A percentile compares a stretch with the other conserved stretches of the same genome.
Conservation (phyloP, 441 rosid genomes). For the Brassica hybrid region DNA sequence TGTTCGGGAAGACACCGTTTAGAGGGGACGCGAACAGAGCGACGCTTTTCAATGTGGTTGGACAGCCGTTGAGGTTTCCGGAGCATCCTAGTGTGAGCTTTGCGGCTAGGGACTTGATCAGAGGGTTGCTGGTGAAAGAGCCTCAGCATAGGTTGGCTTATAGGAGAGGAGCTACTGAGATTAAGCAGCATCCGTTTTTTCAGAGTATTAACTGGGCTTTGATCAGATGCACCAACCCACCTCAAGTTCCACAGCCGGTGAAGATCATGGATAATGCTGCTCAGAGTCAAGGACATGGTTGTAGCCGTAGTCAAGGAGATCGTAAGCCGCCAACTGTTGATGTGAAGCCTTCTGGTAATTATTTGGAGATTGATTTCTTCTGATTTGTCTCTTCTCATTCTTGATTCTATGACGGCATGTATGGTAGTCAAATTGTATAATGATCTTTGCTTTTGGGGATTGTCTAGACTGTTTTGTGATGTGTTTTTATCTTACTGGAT, state of each 20-base stretch:
- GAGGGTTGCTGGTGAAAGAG: conserved; percentile 87
- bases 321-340: conserved; percentile 55
- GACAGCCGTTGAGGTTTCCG: conserved; percentile 79
- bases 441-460: background rate
- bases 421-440: conserved; percentile 5
- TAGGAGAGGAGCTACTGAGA: conserved; percentile 91
- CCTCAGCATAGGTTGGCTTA: conserved; percentile 86
- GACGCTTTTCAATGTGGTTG: conserved; percentile 80
- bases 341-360: conserved; percentile 86
- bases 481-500: conserved; percentile 21
- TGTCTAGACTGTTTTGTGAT: conserved; percentile 17
- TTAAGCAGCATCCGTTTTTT: conserved; percentile 90
- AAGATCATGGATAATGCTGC: conserved; percentile 44
- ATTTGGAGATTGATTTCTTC: conserved; percentile 91
- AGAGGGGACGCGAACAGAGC: conserved; percentile 75
- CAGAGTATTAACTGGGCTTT: conserved; percentile 87
- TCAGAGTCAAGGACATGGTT: conserved; percentile 31
- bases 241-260: conserved; percentile 72
- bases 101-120: conserved; percentile 87
- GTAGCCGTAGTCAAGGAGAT: conserved; percentile 15
- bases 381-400: conserved; percentile 37
- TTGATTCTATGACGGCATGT: background rate
- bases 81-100: conserved; percentile 84
- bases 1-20: conserved; percentile 84
- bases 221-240: conserved; percentile 84